A percentile compares a stretch with the other conserved stretches of the same genome.
These are phyloP conservation scores for Lagenidium giganteum DNA, from an alignment of 352 stramenopile genomes.

Conservation along the genomic window DNA sequence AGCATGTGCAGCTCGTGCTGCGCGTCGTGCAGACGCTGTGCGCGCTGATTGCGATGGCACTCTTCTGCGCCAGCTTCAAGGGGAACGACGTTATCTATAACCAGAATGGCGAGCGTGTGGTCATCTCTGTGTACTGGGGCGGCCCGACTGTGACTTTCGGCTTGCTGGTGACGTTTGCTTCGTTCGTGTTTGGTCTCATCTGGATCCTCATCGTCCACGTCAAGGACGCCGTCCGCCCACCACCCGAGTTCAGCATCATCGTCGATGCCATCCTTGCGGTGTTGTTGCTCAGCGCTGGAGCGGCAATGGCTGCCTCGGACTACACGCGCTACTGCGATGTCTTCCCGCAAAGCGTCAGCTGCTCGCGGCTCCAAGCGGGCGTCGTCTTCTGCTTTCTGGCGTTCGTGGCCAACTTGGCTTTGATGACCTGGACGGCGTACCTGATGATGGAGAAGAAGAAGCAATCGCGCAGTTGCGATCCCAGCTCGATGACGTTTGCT, in stretches of 20 bases:
- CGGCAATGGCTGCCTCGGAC: constrained; percentile 52
- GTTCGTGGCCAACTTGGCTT: constrained; percentile 56
- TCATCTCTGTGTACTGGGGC: constrained; percentile 52
- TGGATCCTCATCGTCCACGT: constrained; percentile 46
- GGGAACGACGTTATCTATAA: constrained; percentile 19
- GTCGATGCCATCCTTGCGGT: constrained; percentile 65
- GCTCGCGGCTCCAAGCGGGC: constrained; percentile 34
- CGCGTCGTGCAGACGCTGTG: constrained; percentile 46
- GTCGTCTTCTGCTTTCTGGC: constrained; percentile 52
- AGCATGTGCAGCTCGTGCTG: constrained; percentile 43
- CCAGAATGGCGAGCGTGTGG: constrained; percentile 6
- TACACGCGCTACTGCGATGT: constrained; percentile 60
- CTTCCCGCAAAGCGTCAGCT: constrained; percentile 36
- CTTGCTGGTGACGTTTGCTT: constrained; percentile 55
- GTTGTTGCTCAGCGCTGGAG: constrained; percentile 60
- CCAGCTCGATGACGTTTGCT: constrained; percentile 14
- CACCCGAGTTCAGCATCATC: constrained; percentile 36
- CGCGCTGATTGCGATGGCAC: constrained; percentile 36
- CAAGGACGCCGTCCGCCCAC: constrained; percentile 21
- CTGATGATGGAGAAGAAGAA: not conserved
- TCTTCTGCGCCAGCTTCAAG: constrained; percentile 46
- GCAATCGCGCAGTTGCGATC: too few species aligned
- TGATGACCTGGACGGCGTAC: constrained; percentile 51
- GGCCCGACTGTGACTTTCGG: constrained; percentile 54
- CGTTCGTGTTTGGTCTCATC: constrained; percentile 37